Evolutionary conservation across 805 yeast genomes (phyloP).

Genomic region (Candida maris): DNA sequence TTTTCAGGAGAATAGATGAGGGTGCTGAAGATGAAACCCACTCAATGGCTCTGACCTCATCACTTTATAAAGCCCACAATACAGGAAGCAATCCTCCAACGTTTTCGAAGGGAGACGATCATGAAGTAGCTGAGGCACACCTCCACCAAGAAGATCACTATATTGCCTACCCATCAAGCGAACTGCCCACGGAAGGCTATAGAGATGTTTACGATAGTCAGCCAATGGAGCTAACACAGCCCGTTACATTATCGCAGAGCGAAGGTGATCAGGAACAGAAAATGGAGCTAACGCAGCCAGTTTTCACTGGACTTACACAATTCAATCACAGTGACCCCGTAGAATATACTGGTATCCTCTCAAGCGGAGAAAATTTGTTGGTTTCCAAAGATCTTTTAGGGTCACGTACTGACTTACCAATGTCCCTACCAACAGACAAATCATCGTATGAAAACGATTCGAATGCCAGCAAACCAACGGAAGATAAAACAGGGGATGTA

Average conservation of each 20-base stretch:
- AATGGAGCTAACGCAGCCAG: slow-evolving; percentile 7
- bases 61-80: slow-evolving; percentile 9
- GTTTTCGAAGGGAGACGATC: neutral
- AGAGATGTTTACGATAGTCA: slow-evolving; percentile 5
- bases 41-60: slow-evolving; percentile 22
- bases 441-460: neutral
- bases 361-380: neutral
- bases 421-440: neutral
- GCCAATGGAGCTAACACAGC: slow-evolving; percentile 2
- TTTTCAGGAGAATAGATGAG: slow-evolving; percentile 11
- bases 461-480: neutral
- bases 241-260: neutral
- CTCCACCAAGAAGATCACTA: too few species aligned
- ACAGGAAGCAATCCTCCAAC: neutral
- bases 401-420: neutral
- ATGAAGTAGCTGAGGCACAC: too few species aligned
- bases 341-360: slow-evolving; percentile 10
- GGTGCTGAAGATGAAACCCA: slow-evolving; percentile 9
- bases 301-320: slow-evolving; percentile 1
- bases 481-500: neutral
- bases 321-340: slow-evolving; percentile 13
- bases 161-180: neutral
- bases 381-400: too few species aligned
- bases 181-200: neutral
- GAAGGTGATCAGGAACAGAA: slow-evolving; percentile 4